Evolutionary conservation across 169 alveolate species (phyloP), one percentile per base, ranked within the genome.

Genomic region (Plasmodium cynomolgi): DNA sequence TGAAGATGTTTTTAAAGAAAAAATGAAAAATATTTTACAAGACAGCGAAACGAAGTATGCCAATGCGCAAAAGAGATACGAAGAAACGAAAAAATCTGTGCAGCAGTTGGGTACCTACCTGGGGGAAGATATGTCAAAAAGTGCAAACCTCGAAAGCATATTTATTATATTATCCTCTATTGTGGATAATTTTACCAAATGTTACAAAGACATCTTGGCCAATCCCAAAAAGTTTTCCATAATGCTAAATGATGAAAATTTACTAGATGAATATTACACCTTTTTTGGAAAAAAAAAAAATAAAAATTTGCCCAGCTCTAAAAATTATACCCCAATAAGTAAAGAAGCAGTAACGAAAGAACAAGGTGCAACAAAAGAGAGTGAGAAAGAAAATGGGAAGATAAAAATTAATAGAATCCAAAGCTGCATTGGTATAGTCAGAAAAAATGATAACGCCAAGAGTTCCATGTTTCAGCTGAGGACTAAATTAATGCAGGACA

Each of bases 151-250:
- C 17, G 95, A 91, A 91, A 72, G 83, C 37, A 91, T 91, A 37
- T 91, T 91, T 91, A 91, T 91, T 20, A 82, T 91, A 23, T 82
- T 91, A 81, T 82, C 95, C 34, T 91, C 95, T 13, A 79, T 91
- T 72, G 92, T 91, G 33, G 74, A 91, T 20, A 81, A 73, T 73
- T 91, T 91, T 91, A 91, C 84, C 39, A 91, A 91, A 82, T 91
- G 95, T 33, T 91, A 91, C 34, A 91, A 83, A 79, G 95, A 91
- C 17, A 91, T 91, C 75, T 71, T 83, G 75, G 75, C 86, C 9
- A 91, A 91, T 50, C 80, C 95, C 0, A 91, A 91, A 72, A 91
- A 91, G 58, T 91, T 71, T 82, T 81, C 92, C 26, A 91, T 91
- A 13, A 68, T 91, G 84, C 83, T 91, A 73, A 91, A 91, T 91